Base-by-base conservation (phyloP, 176 grass and related monocot genomes). In the Oryza officinalis region DNA sequence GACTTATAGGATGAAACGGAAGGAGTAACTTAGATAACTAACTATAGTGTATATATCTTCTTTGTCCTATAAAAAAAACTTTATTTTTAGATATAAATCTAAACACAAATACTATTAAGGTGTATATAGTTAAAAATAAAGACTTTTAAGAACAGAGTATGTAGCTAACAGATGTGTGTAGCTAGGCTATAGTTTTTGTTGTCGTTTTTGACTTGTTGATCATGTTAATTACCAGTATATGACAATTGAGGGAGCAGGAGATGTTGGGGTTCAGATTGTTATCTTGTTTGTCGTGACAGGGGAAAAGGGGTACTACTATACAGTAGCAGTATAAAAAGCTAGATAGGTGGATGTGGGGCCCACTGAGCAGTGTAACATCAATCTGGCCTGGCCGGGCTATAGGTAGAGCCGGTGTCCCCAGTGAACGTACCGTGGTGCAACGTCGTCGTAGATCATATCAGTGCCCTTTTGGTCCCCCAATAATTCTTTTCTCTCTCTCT, bases 401-500 rank as follows among this genome's bases (percentile, higher is more conserved):
- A 23, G 47, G 60, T 69, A 40, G 67, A 40, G 67, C 80, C 43
- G 81, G 47, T 85, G 83, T 84, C 81, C 81, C 87, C 81, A 84
- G 69, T 59, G 76, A 61, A 69, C 81, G 81, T 80, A 84, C 81
- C 63, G 44, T 23, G 74, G 60, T 84, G 87, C 74, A 78, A 72
- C 22, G 67, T 88, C 59, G 74, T 8, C 1, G 52, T 38, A 38
- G 37, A 57, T 57, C n/a, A n/a, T n/a, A n/a, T n/a, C 18, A 45
- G 78, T 67, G 78, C 12, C 73, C 83, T 89, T 81, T 89, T 82
- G 88, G 88, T 90, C 83, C 66, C 81, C 78, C 88, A 90, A 90
- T 90, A 82, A 86, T 86, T 76, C 28, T 23, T 1, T 23, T 1
- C 54, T 60, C 20, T n/a, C 10, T 15, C 13, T 27, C 60, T 57